These are phyloP conservation scores for Fusarium praegraminearum DNA, from an alignment of 2,329 filamentous ascomycete genomes.

Conservation along the genomic window DNA sequence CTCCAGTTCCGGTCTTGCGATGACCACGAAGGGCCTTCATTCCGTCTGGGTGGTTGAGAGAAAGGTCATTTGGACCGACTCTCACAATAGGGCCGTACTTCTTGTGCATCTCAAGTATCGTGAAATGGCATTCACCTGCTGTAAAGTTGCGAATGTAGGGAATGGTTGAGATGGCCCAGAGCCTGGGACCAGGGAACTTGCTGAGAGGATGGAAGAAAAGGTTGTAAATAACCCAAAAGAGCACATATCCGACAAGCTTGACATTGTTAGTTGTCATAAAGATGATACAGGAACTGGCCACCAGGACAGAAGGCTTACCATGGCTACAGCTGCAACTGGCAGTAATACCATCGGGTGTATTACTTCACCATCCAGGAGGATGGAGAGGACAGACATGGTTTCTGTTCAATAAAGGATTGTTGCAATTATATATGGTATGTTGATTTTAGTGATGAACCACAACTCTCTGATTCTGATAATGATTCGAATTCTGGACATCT, in stretches of 20 bases:
- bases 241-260: not conserved
- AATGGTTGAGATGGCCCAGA: constrained; percentile 7
- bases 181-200: constrained; percentile 17
- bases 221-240: constrained; percentile 6
- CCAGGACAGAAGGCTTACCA: not conserved
- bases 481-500: too few species aligned
- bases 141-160: constrained; percentile 15
- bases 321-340: too few species aligned
- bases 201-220: constrained; percentile 17
- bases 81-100: constrained; percentile 24
- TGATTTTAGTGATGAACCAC: not conserved
- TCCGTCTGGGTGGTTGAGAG: constrained; percentile 21
- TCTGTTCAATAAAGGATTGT: accelerated
- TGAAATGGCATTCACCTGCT: constrained; percentile 6
- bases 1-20: constrained; percentile 14
- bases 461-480: too few species aligned
- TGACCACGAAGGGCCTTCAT: constrained; percentile 29
- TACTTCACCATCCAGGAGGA: not conserved
- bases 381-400: not conserved
- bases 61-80: constrained; percentile 25
- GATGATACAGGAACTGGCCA: too few species aligned
- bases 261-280: accelerated
- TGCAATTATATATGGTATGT: not conserved
- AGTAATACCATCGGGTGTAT: not conserved
- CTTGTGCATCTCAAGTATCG: constrained; percentile 16